A percentile compares a stretch with the other conserved stretches of the same genome.
phyloP scores from a whole-genome alignment of 2,329 filamentous ascomycete genomes.

The Paracamarosporium sp. region DNA sequence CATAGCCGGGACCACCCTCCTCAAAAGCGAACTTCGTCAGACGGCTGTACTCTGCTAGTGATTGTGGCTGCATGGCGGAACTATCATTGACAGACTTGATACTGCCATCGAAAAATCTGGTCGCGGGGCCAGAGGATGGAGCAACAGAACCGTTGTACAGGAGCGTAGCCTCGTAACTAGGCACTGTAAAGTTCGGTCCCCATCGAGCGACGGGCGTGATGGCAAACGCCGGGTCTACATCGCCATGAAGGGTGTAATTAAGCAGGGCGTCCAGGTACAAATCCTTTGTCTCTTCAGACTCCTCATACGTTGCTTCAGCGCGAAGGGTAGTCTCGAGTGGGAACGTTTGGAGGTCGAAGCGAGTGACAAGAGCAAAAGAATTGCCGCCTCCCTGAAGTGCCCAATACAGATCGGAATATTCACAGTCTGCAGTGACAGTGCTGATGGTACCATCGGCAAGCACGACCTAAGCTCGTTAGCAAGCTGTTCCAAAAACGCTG shows the following conservation, averaged over 20 bases:
- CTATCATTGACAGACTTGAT: slow-evolving; percentile 17
- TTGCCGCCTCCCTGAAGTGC: slow-evolving; percentile 35
- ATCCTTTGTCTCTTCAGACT: slow-evolving; percentile 8
- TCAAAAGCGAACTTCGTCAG: slow-evolving; percentile 18
- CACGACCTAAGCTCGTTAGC: slow-evolving; percentile 16
- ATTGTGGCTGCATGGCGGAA: slow-evolving; percentile 16
- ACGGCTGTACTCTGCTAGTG: slow-evolving; percentile 16
- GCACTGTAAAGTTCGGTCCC: slow-evolving; percentile 19
- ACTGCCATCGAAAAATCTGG: slow-evolving; percentile 15
- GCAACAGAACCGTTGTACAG: slow-evolving; percentile 24
- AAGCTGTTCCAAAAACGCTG: neutral
- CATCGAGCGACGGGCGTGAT: slow-evolving; percentile 25
- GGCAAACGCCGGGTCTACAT: slow-evolving; percentile 17
- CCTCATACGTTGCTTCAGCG: slow-evolving; percentile 23
- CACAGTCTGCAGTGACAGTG: slow-evolving; percentile 20
- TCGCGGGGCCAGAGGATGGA: slow-evolving; percentile 17
- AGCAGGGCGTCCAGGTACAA: slow-evolving; percentile 20
- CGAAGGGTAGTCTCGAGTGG: slow-evolving; percentile 12
- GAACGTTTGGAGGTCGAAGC: slow-evolving; percentile 22
- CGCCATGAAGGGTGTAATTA: slow-evolving; percentile 20
- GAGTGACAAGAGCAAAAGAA: slow-evolving; percentile 25
- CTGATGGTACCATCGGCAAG: slow-evolving; percentile 31
- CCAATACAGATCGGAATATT: slow-evolving; percentile 38
- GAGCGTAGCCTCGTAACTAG: slow-evolving; percentile 22
- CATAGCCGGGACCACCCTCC: slow-evolving; percentile 16